Evolutionary conservation across 345 rosid genomes (phyloP).

Genomic region (Eucalyptus pauciflora): DNA sequence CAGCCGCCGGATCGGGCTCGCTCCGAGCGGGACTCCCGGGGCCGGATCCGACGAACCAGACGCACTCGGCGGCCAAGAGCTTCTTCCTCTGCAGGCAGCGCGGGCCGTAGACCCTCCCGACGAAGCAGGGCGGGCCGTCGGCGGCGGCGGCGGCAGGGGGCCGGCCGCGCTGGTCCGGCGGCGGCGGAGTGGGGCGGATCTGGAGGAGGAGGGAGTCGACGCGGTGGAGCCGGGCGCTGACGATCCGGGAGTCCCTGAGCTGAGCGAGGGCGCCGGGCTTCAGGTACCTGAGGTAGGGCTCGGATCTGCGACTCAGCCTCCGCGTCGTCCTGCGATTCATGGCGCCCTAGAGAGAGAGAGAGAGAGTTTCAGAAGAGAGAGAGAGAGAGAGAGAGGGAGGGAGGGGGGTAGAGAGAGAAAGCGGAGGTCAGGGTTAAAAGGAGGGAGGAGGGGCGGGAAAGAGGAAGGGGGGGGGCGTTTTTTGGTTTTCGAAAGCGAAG

Average conservation of each 20-base stretch:
- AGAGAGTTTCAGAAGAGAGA: background rate
- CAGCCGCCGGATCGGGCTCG: constrained; percentile 13
- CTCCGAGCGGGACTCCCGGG: constrained; percentile 7
- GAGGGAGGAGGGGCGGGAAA: background rate
- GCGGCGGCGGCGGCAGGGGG: background rate
- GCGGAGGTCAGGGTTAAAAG: background rate
- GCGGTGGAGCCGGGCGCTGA: constrained; percentile 31
- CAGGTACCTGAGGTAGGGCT: constrained; percentile 24
- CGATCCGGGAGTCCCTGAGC: constrained; percentile 35
- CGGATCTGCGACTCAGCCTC: background rate
- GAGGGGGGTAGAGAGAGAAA: background rate
- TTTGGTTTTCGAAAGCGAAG: background rate
- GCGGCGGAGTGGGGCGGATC: background rate
- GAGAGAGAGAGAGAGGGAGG: background rate
- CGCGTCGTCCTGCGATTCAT: background rate
- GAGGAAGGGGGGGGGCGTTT: background rate
- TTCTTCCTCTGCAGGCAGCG: constrained; percentile 41
- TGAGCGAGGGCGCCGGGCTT: constrained; percentile 48
- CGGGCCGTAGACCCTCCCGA: constrained; percentile 12
- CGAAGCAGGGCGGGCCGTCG: constrained; percentile 11
- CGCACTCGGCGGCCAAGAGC: constrained; percentile 20
- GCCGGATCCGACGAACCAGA: background rate
- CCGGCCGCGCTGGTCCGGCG: background rate
- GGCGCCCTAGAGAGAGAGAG: background rate
- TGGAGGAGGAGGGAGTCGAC: background rate